Percentiles rank a stretch among this genome's conserved stretches.
Conservation (phyloP, 202 grass and related monocot genomes). For the Schoenoplectus triqueter region DNA sequence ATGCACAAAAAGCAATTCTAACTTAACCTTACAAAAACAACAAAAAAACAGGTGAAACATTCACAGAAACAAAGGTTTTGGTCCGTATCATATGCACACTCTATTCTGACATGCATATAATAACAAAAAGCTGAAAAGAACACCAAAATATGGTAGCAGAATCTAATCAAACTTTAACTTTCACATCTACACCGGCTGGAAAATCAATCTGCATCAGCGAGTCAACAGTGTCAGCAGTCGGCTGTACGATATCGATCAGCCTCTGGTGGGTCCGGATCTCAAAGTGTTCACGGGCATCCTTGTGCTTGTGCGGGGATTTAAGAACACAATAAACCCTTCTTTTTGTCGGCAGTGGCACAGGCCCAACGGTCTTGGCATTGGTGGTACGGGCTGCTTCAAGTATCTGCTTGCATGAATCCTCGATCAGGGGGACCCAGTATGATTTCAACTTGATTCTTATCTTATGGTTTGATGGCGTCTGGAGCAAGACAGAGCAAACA, state of each 20-base stretch:
- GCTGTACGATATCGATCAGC: slow-evolving; percentile 91
- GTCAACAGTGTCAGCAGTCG: slow-evolving; percentile 92
- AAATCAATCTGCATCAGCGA: slow-evolving; percentile 95
- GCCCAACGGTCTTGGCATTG: slow-evolving; percentile 90
- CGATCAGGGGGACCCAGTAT: slow-evolving; percentile 79
- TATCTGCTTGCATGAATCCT: slow-evolving; percentile 96
- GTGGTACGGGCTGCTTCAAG: slow-evolving; percentile 87
- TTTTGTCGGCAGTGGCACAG: slow-evolving; percentile 91
- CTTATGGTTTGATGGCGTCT: slow-evolving; percentile 81
- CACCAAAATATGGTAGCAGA: background rate
- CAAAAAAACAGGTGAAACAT: slow-evolving; percentile 5
- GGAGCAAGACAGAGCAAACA: slow-evolving; percentile 29
- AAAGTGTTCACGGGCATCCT: slow-evolving; percentile 90
- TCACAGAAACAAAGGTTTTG: slow-evolving; percentile 17
- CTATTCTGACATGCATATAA: slow-evolving; percentile 17
- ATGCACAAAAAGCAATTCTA: slow-evolving; percentile 9
- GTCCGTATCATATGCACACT: slow-evolving; percentile 27
- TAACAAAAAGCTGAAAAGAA: background rate
- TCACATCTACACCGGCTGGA: slow-evolving; percentile 90
- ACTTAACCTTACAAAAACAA: slow-evolving; percentile 8
- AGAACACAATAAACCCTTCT: slow-evolving; percentile 90
- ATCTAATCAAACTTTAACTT: slow-evolving; percentile 87
- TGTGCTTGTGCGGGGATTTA: slow-evolving; percentile 90
- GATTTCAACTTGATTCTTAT: slow-evolving; percentile 97
- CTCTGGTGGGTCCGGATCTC: slow-evolving; percentile 94